A percentile compares a stretch with the other conserved stretches of the same genome.
phyloP scores from a whole-genome alignment of 2,329 filamentous ascomycete genomes.

The Cordyceps sp. region DNA sequence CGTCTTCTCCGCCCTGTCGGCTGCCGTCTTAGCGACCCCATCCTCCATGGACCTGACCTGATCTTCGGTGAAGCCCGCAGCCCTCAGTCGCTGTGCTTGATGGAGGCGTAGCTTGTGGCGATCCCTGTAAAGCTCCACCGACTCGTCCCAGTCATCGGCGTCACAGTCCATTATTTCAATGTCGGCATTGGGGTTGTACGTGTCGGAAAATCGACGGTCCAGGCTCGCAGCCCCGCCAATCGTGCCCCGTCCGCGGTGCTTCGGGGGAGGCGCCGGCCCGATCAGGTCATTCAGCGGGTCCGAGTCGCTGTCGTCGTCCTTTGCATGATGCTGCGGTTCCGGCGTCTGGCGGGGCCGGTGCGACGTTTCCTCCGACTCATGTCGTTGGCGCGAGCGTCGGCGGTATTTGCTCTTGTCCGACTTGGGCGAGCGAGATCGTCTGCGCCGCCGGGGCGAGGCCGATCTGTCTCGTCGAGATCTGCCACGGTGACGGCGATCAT shows the following conservation, averaged over 20 bases:
- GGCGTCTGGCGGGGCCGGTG: no score
- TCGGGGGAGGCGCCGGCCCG: conserved; percentile 48
- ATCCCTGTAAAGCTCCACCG: conserved; percentile 62
- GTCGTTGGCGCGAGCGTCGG: no score
- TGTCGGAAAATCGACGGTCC: conserved; percentile 61
- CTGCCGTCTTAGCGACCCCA: conserved; percentile 37
- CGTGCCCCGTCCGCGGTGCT: conserved; percentile 51
- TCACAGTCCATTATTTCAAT: conserved; percentile 26
- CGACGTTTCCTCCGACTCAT: no score
- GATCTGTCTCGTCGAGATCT: no score
- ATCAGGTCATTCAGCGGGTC: conserved; percentile 64
- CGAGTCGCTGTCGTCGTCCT: conserved; percentile 22
- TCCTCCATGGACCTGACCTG: conserved; percentile 35
- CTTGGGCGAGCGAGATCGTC: no score
- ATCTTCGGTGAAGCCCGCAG: conserved; percentile 62
- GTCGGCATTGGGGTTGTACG: conserved; percentile 42
- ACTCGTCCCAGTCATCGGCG: conserved; percentile 58
- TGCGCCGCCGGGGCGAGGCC: no score
- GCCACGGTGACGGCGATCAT: no score
- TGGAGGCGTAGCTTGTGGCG: conserved; percentile 62
- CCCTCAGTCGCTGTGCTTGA: conserved; percentile 58
- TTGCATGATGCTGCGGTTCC: no score
- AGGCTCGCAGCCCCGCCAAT: conserved; percentile 48
- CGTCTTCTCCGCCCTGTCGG: conserved; percentile 36
- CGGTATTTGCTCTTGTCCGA: no score